A percentile compares a stretch with the other conserved stretches of the same genome.
Conservation (phyloP, 139 green algal genomes). For the Tetratostichococcus sp. region DNA sequence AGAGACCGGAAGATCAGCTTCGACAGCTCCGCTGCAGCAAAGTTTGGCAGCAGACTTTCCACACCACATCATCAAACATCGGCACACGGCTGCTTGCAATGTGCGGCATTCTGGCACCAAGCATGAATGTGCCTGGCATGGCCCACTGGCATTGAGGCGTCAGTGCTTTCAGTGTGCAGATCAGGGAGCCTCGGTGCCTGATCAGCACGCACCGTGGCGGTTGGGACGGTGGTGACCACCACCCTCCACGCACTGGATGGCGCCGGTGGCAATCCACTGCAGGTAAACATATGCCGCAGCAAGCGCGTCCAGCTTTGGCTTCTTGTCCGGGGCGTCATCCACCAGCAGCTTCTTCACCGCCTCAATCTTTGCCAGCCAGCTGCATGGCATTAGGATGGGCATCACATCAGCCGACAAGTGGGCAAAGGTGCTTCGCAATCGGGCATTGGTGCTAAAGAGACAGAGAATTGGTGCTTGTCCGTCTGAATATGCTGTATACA, state of each 20-base stretch:
- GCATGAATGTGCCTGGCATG: no score
- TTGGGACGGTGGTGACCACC: conserved; percentile 92
- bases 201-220: conserved; percentile 48
- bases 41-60: no score
- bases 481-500: no score
- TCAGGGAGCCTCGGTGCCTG: neutral
- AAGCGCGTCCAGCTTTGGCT: conserved; percentile 48
- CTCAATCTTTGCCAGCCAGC: conserved; percentile 79
- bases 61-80: no score
- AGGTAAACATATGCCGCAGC: conserved; percentile 53
- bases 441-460: no score
- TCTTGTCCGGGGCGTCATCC: conserved; percentile 40
- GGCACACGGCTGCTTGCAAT: no score
- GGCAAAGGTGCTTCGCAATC: no score
- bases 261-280: conserved; percentile 87
- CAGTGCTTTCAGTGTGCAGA: neutral
- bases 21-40: conserved; percentile 63
- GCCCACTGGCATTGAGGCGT: no score
- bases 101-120: no score
- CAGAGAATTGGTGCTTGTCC: no score
- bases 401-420: no score
- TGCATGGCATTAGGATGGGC: conserved; percentile 21
- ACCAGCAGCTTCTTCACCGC: conserved; percentile 75
- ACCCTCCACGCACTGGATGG: conserved; percentile 85
- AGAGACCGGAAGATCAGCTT: conserved; percentile 80